Conservation (phyloP, 2,329 filamentous ascomycete genomes). For the Beauveria australis region DNA sequence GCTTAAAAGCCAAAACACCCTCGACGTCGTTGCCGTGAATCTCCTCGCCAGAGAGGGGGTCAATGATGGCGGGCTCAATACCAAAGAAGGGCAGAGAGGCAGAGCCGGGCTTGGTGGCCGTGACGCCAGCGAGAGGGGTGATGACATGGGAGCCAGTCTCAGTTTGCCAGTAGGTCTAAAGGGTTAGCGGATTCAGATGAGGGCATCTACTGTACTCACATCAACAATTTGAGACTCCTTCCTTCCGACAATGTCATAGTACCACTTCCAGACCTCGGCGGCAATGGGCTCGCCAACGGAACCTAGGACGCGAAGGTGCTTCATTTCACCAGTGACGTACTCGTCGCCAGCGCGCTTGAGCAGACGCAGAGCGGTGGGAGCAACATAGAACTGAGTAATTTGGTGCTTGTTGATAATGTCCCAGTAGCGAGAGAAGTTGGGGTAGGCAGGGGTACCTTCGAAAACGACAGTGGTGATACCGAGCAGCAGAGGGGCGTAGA, state of each 20-base stretch:
- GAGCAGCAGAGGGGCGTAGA: slow-evolving; percentile 88
- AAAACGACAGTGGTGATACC: slow-evolving; percentile 95
- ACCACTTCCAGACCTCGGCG: slow-evolving; percentile 99
- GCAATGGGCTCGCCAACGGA: slow-evolving; percentile 97
- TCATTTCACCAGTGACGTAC: slow-evolving; percentile 84
- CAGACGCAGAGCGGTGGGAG: slow-evolving; percentile 84
- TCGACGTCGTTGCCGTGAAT: slow-evolving; percentile 94
- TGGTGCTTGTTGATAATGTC: slow-evolving; percentile 93
- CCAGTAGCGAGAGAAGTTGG: slow-evolving; percentile 98
- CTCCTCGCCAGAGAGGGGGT: slow-evolving; percentile 90
- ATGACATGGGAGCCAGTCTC: slow-evolving; percentile 97
- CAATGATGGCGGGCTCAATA: slow-evolving; percentile 94
- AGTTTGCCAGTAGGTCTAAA: slow-evolving; percentile 97
- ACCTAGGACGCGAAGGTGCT: slow-evolving; percentile 78
- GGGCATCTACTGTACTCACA: slow-evolving; percentile 46
- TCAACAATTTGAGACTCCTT: slow-evolving; percentile 90
- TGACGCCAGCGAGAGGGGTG: slow-evolving; percentile 83
- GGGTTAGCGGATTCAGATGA: slow-evolving; percentile 10
- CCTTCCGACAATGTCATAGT: slow-evolving; percentile 90
- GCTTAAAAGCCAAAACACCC: slow-evolving; percentile 93
- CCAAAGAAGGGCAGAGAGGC: slow-evolving; percentile 97
- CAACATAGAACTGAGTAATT: slow-evolving; percentile 97
- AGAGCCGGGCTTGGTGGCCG: slow-evolving; percentile 92
- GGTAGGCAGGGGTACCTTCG: slow-evolving; percentile 94
- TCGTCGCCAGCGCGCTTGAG: slow-evolving; percentile 94